These are phyloP conservation scores for Boletus edulis DNA, from an alignment of 768 basidiomycete species.

Conservation along the genomic window DNA sequence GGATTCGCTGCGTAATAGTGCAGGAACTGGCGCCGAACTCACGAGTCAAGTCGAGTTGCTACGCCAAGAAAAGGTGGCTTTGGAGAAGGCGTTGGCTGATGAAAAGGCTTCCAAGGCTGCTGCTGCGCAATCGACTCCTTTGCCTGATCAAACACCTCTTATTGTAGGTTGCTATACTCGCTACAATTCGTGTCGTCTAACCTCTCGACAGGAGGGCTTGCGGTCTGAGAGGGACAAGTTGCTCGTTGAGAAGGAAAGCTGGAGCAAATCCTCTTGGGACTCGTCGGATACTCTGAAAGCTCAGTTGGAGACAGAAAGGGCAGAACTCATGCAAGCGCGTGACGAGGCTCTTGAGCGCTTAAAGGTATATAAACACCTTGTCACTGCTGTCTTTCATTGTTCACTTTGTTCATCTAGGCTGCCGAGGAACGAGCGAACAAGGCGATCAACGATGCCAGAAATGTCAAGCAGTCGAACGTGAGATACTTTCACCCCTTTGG, in stretches of 20 bases:
- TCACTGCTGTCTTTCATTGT: neutral
- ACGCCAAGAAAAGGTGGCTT: slow-evolving; percentile 35
- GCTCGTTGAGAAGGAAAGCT: slow-evolving; percentile 54
- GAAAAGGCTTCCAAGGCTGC: slow-evolving; percentile 33
- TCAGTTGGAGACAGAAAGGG: slow-evolving; percentile 60
- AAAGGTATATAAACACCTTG: slow-evolving; percentile 42
- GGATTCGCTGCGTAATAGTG: slow-evolving; percentile 22
- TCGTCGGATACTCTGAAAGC: slow-evolving; percentile 34
- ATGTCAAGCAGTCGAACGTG: slow-evolving; percentile 34
- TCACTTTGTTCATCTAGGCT: slow-evolving; percentile 27
- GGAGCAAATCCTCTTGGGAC: slow-evolving; percentile 22
- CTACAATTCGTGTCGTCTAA: neutral
- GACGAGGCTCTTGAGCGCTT: slow-evolving; percentile 58
- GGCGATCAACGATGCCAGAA: slow-evolving; percentile 43
- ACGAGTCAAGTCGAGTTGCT: slow-evolving; percentile 35
- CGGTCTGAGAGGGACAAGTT: slow-evolving; percentile 61
- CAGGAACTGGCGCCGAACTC: slow-evolving; percentile 22
- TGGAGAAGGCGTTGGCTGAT: slow-evolving; percentile 39
- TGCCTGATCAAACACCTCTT: slow-evolving; percentile 24
- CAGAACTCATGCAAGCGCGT: slow-evolving; percentile 52
- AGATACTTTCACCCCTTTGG: neutral
- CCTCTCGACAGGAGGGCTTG: slow-evolving; percentile 44
- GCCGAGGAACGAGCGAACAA: slow-evolving; percentile 45
- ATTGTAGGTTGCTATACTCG: slow-evolving; percentile 29
- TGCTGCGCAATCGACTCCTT: slow-evolving; percentile 9